phyloP scores from a whole-genome alignment of 768 basidiomycete genomes.

The Auriculariales sp. region DNA sequence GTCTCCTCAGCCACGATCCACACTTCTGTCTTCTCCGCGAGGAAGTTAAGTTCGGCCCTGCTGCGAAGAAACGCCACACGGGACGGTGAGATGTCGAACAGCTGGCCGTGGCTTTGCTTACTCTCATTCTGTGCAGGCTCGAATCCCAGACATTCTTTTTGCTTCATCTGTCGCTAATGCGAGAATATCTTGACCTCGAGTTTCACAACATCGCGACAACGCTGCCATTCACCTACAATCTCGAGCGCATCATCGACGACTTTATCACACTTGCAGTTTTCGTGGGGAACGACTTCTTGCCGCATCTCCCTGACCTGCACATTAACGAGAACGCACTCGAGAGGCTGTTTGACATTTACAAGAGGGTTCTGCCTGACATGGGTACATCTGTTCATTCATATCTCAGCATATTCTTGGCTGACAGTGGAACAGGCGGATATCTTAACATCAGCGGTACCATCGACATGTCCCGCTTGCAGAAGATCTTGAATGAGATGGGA shows the following conservation, averaged over 20 bases:
- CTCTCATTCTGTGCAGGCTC: slow-evolving; percentile 20
- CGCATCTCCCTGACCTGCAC: slow-evolving; percentile 89
- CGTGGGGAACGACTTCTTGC: slow-evolving; percentile 94
- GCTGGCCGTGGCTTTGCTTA: too few relatives aligned
- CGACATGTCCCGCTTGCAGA: slow-evolving; percentile 63
- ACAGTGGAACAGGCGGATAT: slow-evolving; percentile 57
- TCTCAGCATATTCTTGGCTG: not conserved
- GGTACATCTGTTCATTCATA: slow-evolving; percentile 31
- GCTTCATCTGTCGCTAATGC: slow-evolving; percentile 83
- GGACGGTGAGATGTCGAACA: slow-evolving; percentile 22
- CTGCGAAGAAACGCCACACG: slow-evolving; percentile 50
- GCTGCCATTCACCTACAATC: slow-evolving; percentile 68
- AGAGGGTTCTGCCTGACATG: slow-evolving; percentile 69
- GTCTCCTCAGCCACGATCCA: slow-evolving; percentile 91
- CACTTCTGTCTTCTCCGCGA: slow-evolving; percentile 96
- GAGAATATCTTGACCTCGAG: slow-evolving; percentile 95
- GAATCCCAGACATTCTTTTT: slow-evolving; percentile 89
- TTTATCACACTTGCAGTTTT: slow-evolving; percentile 95
- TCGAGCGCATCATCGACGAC: slow-evolving; percentile 95
- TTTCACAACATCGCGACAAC: slow-evolving; percentile 57
- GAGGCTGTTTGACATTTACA: slow-evolving; percentile 87
- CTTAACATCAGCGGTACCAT: slow-evolving; percentile 83
- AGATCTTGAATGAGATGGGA: slow-evolving; percentile 79
- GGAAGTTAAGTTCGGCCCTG: slow-evolving; percentile 94
- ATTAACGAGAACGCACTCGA: slow-evolving; percentile 97